phyloP scores from a whole-genome alignment of 2,329 filamentous ascomycete genomes.

The Pezicula neosporulosa region DNA sequence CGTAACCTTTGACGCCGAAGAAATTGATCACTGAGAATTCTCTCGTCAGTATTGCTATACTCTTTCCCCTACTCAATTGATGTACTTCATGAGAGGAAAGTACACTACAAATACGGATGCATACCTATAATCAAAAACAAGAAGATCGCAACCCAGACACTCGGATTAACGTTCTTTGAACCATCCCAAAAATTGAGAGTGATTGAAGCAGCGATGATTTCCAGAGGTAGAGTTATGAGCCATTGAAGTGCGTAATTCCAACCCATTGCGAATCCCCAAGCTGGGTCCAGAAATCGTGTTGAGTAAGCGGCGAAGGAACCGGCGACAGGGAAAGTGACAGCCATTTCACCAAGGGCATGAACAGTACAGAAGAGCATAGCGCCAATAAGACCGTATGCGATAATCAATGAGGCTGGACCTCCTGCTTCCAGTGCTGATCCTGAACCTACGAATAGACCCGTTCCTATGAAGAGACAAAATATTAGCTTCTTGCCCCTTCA shows the following conservation, averaged over 20 bases:
- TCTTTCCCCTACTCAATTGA: too few relatives aligned
- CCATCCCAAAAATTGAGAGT: constrained; percentile 77
- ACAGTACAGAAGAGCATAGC: constrained; percentile 87
- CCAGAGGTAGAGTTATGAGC: constrained; percentile 75
- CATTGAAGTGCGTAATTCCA: constrained; percentile 78
- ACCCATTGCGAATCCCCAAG: constrained; percentile 92
- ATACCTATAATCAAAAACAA: constrained; percentile 39
- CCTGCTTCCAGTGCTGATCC: constrained; percentile 67
- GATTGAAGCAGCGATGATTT: constrained; percentile 79
- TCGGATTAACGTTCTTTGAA: constrained; percentile 50
- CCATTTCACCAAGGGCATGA: constrained; percentile 71
- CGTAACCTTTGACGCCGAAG: constrained; percentile 63
- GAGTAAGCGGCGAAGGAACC: constrained; percentile 88
- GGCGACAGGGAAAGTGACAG: constrained; percentile 81
- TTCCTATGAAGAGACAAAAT: constrained; percentile 43
- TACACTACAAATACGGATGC: too few relatives aligned
- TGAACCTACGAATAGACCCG: constrained; percentile 80
- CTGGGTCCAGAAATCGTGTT: constrained; percentile 86
- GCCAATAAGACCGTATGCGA: constrained; percentile 76
- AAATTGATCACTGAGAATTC: constrained; percentile 37
- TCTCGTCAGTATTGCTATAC: too few relatives aligned
- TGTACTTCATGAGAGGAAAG: too few relatives aligned
- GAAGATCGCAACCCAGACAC: constrained; percentile 56
- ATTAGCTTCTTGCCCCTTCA: too few relatives aligned
- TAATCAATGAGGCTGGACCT: constrained; percentile 71